A percentile compares a stretch with the other conserved stretches of the same genome.
Conservation (phyloP, 164 flowering plant genomes). For the Aristolochia californica region DNA sequence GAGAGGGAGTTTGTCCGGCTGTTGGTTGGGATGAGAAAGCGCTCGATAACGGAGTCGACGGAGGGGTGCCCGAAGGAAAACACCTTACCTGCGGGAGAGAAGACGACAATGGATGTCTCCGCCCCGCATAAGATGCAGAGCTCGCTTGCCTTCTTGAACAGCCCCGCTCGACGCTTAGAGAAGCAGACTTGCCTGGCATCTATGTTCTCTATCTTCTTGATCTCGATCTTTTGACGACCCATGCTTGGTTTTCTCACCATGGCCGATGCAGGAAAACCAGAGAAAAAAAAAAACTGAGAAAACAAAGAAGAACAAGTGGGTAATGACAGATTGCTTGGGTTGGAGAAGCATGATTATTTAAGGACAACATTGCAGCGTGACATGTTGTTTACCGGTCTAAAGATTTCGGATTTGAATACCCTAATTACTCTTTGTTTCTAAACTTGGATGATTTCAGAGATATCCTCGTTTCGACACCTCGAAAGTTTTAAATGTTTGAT, state of each 20-base stretch:
- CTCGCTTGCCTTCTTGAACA: conserved; percentile 14
- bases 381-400: no score
- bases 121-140: conserved; percentile 13
- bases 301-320: background rate
- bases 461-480: no score
- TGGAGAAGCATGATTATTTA: no score
- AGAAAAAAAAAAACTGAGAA: background rate
- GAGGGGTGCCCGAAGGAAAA: conserved; percentile 12
- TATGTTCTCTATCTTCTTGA: conserved; percentile 5
- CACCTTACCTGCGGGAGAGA: conserved; percentile 11
- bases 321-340: background rate
- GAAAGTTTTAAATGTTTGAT: no score
- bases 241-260: conserved; percentile 5
- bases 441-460: no score
- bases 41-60: background rate
- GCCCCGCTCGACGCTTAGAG: conserved; percentile 12
- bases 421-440: no score
- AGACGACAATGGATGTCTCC: conserved; percentile 7
- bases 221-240: conserved; percentile 13
- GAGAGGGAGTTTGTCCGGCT: background rate
- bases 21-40: background rate
- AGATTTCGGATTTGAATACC: no score
- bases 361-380: no score
- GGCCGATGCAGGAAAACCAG: background rate
- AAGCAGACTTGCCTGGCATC: conserved; percentile 10